phyloP scores from a whole-genome alignment of 345 rosid genomes.

The Euphorbia lathyris region DNA sequence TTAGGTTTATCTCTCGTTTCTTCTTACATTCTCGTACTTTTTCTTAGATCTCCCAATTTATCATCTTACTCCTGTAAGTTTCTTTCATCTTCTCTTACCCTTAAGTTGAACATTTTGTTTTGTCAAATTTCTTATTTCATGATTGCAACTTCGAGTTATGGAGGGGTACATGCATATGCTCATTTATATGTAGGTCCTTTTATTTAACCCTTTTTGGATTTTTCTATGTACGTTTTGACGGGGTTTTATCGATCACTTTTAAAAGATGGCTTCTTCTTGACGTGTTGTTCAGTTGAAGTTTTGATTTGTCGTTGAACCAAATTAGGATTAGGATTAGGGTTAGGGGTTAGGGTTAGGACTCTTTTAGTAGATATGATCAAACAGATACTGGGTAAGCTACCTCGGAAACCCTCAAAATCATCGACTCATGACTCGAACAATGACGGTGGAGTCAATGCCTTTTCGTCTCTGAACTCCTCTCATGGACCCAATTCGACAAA shows the following conservation, averaged over 20 bases:
- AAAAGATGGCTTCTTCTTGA: constrained; percentile 18
- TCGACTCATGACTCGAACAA: constrained; percentile 43
- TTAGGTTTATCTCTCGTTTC: constrained; percentile 10
- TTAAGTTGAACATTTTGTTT: not conserved
- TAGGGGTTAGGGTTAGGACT: constrained; percentile 11
- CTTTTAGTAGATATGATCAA: constrained; percentile 53
- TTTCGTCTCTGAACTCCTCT: constrained; percentile 35
- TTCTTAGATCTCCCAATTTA: constrained; percentile 25
- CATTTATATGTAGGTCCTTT: constrained; percentile 1
- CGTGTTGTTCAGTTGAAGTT: constrained; percentile 17
- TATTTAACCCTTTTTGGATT: not conserved
- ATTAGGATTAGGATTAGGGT: constrained; percentile 13
- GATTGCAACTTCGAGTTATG: constrained; percentile 8
- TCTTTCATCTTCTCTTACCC: not conserved
- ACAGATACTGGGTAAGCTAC: constrained; percentile 74
- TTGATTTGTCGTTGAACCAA: constrained; percentile 11
- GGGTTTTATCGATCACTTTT: constrained; percentile 6
- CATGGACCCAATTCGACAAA: constrained; percentile 41
- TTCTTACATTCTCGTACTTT: constrained; percentile 6
- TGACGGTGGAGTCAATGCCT: constrained; percentile 42
- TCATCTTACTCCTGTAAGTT: constrained; percentile 27
- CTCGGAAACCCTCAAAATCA: constrained; percentile 66
- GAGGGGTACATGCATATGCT: constrained; percentile 4
- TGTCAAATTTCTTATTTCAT: not conserved
- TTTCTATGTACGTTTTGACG: not conserved